These are phyloP conservation scores for Plasmodium gallinaceum DNA, from an alignment of 169 alveolate species.

Conservation along the genomic window DNA sequence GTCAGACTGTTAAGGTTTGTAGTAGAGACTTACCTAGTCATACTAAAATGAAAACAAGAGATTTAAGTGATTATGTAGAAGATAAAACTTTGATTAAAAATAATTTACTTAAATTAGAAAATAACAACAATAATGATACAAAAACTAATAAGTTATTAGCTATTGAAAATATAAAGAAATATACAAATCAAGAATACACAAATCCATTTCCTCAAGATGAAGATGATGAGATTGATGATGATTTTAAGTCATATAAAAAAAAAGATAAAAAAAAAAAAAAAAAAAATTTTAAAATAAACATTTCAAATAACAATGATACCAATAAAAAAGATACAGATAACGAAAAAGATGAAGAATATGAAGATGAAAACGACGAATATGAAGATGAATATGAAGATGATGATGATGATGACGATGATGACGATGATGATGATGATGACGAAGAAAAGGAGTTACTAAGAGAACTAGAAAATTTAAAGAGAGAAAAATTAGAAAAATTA, in stretches of 20 bases:
- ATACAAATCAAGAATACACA: constrained; percentile 38
- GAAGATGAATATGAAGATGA: not conserved
- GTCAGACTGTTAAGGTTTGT: constrained; percentile 83
- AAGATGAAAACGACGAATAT: not conserved
- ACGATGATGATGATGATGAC: constrained; percentile 47
- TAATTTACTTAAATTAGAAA: constrained; percentile 60
- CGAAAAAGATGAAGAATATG: not conserved
- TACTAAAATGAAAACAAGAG: constrained; percentile 82
- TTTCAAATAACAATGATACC: not conserved
- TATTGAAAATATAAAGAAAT: constrained; percentile 67
- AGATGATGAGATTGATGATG: constrained; percentile 73
- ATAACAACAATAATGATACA: not conserved
- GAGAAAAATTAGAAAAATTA: constrained; percentile 90
- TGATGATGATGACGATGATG: not conserved
- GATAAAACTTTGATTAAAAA: constrained; percentile 49
- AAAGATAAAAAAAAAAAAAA: not conserved
- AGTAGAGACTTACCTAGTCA: constrained; percentile 87
- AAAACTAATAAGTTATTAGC: constrained; percentile 31
- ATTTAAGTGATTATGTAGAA: constrained; percentile 58
- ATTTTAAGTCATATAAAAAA: constrained; percentile 17
- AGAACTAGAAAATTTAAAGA: constrained; percentile 93
- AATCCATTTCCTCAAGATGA: constrained; percentile 76
- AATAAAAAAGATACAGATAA: not conserved
- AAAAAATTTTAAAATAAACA: not conserved
- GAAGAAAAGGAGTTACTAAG: constrained; percentile 92